Base-by-base conservation (phyloP, 768 basidiomycete species). In the Clitopilus hobsonii region DNA sequence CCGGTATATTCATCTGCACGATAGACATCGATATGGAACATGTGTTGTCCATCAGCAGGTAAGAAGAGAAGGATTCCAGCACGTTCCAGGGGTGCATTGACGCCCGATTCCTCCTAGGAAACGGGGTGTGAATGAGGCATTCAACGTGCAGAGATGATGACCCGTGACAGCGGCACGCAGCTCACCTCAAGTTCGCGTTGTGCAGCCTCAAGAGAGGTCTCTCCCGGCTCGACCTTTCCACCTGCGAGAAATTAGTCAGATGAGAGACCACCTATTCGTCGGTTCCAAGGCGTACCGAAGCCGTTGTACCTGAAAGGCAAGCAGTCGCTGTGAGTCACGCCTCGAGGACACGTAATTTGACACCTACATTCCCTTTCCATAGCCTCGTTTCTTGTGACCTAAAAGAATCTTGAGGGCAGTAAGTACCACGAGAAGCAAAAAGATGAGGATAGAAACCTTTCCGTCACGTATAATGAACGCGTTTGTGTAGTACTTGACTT, bases 171-270 rank as follows among this genome's bases (percentile, higher is more conserved):
- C 45, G 29, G 22, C 16, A 27, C 8, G 41, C 6, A 52, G 24
- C 57, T 49, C 27, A 85, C 87, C 74, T 84, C 62, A 26, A 88
- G 75, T 64, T 86, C 93, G n/a, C 93, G 84, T n/a, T 68, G 61
- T 3, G 93, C 93, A 8, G 91, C 92, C 63, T 88, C 70, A 0
- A 72, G 60, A 16, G 83, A 70, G 0, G 85, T 84, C 68, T 96
- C 93, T 3, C 80, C 82, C 2, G 76, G 69, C 55, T 94, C 91
- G 7, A 91, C 84, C 68, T 96, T 96, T 8, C 93, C 93, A 16
- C 81, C 79, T 80, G 51, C 14, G 47, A 14, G 6, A 53, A 29
- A 16, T 45, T 5, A 14, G 28, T 20, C 49, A 49, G 25, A 11
- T 52, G 20, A 30, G 29, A 4, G 32, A 30, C 14, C 6, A 6